phyloP scores from a whole-genome alignment of 129 eudicot genomes.

The Helianthus annuus region HanXRQr2.0-SUNRISE NC_035436.2:116814163-116814662 shows the following conservation, averaged over 20 bases:
- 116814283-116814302: too few species aligned
- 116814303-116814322: too few species aligned
- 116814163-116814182: too few species aligned
- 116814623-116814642: constrained; percentile 28
- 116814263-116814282: too few species aligned
- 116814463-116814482: constrained; percentile 73
- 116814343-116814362: too few species aligned
- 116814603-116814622: constrained; percentile 28
- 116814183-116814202: too few species aligned
- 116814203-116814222: too few species aligned
- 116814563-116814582: constrained; percentile 34
- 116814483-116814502: constrained; percentile 54
- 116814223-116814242: too few species aligned
- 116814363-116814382: too few species aligned
- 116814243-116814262: too few species aligned
- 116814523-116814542: constrained; percentile 15
- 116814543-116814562: constrained; percentile 27
- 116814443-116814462: constrained; percentile 78
- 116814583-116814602: constrained; percentile 25
- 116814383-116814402: not conserved
- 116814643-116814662: constrained; percentile 63
- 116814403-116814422: not conserved
- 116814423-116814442: constrained; percentile 46
- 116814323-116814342: too few species aligned
- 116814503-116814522: constrained; percentile 15